Evolutionary conservation across 495 filamentous ascomycete genomes (phyloP), one percentile per base, ranked within the genome.

Genomic region (Ascodesmis nigricans): DNA sequence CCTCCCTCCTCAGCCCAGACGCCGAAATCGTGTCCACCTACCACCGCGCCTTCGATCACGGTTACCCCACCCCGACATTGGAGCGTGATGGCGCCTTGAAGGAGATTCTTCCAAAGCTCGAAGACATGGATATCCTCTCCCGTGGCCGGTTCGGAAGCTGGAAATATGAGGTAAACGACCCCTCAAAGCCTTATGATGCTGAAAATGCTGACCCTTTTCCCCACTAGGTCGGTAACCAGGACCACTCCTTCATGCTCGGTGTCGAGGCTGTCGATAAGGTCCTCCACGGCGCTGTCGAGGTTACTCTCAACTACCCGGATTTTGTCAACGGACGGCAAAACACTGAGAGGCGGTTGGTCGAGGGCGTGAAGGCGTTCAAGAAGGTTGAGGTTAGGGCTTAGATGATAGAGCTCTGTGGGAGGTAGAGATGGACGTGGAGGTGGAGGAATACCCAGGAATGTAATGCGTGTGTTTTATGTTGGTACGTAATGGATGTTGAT

Each of bases 21-120:
- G 87, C 93, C 47, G 83, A 99, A 65, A 91, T 99, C 44, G 82
- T 99, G 53, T 91, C 79, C 31, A 92, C 83, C 46, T 99, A 99
- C 65, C 80, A 92, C 68, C 81, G 87, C 60, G 71, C 75, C 61
- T 99, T 95, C 62, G 82, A 99, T 57, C 90, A 95, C 64, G 35
- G 35, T 38, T 99, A 99, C 67, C 87, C 87, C 41, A 99, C 84
- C 17, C 87, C 87, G 9, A 64, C 74, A 24, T 69, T 99, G 29
- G 87, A 95, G 68, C 76, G 87, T 60, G 90, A 99, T 53, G 82
- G 77, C 47, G 82, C 83, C 24, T 69, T 99, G 41, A 90, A 74
- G 59, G 56, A 91, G 58, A 69, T 99, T 30, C 77, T 95, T 20
- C 87, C 87, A 52, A 78, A 75, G 58, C 72, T 99, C 27, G 75